A percentile compares a stretch with the other conserved stretches of the same genome.
phyloP scores from a whole-genome alignment of 2,329 filamentous ascomycete genomes.

The Cytospora schulzeri region DNA sequence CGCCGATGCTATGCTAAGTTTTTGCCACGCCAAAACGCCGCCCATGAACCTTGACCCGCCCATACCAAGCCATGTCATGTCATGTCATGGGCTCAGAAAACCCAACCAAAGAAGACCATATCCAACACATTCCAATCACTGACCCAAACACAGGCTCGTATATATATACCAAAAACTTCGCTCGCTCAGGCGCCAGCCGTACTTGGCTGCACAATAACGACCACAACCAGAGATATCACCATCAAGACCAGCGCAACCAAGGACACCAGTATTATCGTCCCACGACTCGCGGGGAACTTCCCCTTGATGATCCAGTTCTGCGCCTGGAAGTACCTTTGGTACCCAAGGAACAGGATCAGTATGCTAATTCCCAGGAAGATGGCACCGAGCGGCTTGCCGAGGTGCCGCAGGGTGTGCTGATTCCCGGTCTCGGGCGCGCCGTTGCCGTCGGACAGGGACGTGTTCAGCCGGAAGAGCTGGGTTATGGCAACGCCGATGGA shows the following conservation, averaged over 20 bases:
- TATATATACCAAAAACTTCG: fast-evolving
- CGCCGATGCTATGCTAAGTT: neutral
- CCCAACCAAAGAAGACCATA: neutral
- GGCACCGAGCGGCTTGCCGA: conserved; percentile 75
- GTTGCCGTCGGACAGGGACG: conserved; percentile 51
- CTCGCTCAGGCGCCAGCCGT: neutral
- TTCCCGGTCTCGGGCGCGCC: conserved; percentile 36
- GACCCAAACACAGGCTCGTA: neutral
- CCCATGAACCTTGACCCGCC: neutral
- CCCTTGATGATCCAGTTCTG: conserved; percentile 79
- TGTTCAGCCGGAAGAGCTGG: conserved; percentile 83
- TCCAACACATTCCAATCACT: neutral
- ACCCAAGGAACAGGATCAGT: conserved; percentile 73
- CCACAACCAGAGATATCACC: conserved; percentile 51
- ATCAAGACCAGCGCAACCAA: conserved; percentile 66
- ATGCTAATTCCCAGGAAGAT: conserved; percentile 78
- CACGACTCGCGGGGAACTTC: conserved; percentile 54
- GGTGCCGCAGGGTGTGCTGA: conserved; percentile 54
- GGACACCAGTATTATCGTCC: conserved; percentile 71
- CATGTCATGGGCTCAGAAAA: neutral
- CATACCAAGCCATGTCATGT: neutral
- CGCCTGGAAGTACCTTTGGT: conserved; percentile 75
- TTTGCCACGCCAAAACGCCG: neutral
- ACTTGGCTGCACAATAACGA: conserved; percentile 16
- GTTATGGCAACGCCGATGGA: conserved; percentile 83